A percentile compares a stretch with the other conserved stretches of the same genome.
Evolutionary conservation across 306 rosid species (phyloP).

Genomic region (Quillaja saponaria): DNA sequence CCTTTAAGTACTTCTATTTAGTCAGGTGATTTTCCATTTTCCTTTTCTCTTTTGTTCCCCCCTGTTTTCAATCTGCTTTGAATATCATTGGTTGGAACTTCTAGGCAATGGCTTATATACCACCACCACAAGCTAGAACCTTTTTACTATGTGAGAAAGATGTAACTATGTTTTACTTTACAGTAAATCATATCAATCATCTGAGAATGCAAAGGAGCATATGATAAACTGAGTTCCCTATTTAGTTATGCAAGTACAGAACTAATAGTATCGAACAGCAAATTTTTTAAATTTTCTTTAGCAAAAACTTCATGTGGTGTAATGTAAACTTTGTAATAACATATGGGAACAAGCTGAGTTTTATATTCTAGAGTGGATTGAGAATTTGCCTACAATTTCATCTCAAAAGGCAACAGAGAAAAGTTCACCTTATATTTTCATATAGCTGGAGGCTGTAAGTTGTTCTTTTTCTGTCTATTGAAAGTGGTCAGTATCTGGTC

Average conservation of each 20-base stretch:
- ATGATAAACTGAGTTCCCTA: background rate
- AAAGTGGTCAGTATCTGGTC: background rate
- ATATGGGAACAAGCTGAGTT: conserved; percentile 96
- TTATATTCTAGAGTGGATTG: conserved; percentile 78
- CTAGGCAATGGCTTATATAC: conserved; percentile 9
- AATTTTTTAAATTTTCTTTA: conserved; percentile 1
- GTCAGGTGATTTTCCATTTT: background rate
- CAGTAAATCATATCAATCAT: conserved; percentile 2
- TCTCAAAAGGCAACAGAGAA: conserved; percentile 69
- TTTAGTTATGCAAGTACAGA: background rate
- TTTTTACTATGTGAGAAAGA: conserved; percentile 4
- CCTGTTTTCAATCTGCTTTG: too few relatives aligned
- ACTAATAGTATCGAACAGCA: background rate
- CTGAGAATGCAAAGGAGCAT: background rate
- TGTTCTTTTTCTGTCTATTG: conserved; percentile 18
- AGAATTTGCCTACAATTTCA: conserved; percentile 89
- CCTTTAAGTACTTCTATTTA: background rate
- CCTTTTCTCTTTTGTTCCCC: too few relatives aligned
- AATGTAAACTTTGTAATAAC: conserved; percentile 28
- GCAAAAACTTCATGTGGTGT: conserved; percentile 2
- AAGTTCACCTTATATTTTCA: conserved; percentile 80
- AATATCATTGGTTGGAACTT: background rate
- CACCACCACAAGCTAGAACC: conserved; percentile 14
- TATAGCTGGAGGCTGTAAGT: conserved; percentile 94
- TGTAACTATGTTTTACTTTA: background rate